Evolutionary conservation across 2,329 filamentous ascomycete species (phyloP).

Genomic region (Grosmannia huntii): DNA sequence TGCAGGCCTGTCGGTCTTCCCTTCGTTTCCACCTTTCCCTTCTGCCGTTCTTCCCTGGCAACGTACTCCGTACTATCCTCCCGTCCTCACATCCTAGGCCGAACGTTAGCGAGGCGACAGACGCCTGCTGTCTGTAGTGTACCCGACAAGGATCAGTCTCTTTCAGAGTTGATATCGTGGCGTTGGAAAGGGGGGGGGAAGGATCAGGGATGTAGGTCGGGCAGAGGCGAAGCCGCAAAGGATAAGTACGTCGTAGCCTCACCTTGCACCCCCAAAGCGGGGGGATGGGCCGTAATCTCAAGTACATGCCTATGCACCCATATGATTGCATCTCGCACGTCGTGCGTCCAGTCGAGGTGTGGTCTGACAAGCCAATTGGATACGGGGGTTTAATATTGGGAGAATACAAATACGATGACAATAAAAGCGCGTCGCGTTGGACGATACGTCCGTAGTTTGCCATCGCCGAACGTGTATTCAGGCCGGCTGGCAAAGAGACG

Average conservation of each 20-base stretch:
- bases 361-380: slow-evolving; percentile 1
- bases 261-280: no score
- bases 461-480: no score
- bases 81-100: neutral
- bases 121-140: neutral
- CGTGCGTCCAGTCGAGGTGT: neutral
- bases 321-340: neutral
- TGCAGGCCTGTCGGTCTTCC: neutral
- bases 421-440: neutral
- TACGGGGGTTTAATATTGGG: no score
- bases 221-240: no score
- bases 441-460: neutral
- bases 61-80: no score
- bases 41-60: no score
- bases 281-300: no score
- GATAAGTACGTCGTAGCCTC: no score
- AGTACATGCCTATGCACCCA: no score
- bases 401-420: no score
- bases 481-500: no score
- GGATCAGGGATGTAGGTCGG: neutral
- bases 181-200: neutral
- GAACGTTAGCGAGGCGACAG: neutral
- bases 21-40: neutral
- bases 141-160: neutral
- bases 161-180: neutral